Base-by-base conservation (phyloP, 148 eudicot species). In the Tetragonia tetragonoides region DNA sequence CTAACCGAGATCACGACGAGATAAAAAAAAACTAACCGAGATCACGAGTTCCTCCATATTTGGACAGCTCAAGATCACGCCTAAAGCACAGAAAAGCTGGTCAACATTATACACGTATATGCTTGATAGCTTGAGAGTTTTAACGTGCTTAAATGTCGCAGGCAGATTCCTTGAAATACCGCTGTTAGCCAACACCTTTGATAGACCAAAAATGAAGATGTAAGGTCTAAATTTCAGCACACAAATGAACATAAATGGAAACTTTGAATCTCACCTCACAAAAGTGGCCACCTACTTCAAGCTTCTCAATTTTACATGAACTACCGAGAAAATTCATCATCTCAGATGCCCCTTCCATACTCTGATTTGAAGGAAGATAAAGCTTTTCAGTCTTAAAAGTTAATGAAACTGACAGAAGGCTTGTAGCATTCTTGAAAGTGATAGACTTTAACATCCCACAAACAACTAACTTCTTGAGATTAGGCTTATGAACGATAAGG, bases 121-220 rank as follows among this genome's bases (percentile, higher is more conserved):
- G 67, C 3, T 3, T 16, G 3, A 9, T 28, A 63, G 12, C 3
- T 63, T 15, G 39, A 63, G 67, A 63, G 12, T 10, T 63, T 63
- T 63, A 15, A 63, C 39, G 6, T 24, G 39, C 67, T 63, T 28
- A 63, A 63, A 63, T 28, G 67, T 28, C 6, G 67, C 34, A 21
- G 67, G 67, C 38, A 63, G 40, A 63, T 23, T 63, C 16, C 67
- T 63, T 63, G 40, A 63, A 17, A 63, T 63, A 40, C 67, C 67
- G 34, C 38, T 28, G 16, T 63, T 63, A 10, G 67, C 67, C 67
- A 63, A 10, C 3, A 63, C 38, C 34, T 63, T 0, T 11, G 5
- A 28, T 10, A 17, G 67, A 1, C 24, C 12, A 24, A 63, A 63
- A 10, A 0, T 28, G 17, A 63, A 63, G 67, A 63, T 10, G 67